Base-by-base conservation (phyloP, 2,329 filamentous ascomycete species). In the Diaporthe velutina region DNA sequence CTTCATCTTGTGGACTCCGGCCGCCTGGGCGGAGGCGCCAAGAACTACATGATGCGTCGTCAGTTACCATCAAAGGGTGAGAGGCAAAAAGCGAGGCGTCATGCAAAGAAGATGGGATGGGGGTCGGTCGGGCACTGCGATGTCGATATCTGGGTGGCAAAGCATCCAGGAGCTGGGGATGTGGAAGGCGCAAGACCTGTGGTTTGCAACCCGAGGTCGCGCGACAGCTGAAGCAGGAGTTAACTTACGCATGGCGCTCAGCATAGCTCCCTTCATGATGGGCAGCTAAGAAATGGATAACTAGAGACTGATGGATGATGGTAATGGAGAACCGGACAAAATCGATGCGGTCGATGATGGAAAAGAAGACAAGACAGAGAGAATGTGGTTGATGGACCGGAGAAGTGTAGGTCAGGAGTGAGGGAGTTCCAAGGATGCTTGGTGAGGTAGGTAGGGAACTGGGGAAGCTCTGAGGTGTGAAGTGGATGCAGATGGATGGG, bases 1-100 rank as follows among this genome's bases (percentile, higher is more conserved):
- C 90, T 97, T 97, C 91, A 98, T 93, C 90, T 95, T 97, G 92
- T 98, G 95, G 79, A 98, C 90, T 81, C 92, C 95, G 80, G 95
- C 96, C 68, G 74, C 74, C 83, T 94, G 90, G 83, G 94, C 94
- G 83, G 93, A 92, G 88, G 94, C 94, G 73, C 74, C 74, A 48
- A 76, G 15, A 42, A 76, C 74, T 76, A 57, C 54, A 70, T 73
- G 60, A 74, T 72, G 38, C 30, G 55, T 66, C 57, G 61, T 76
- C 52, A 76, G 74, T 35, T 28, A 48, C 28, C 82, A 96, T 90
- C 89, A 97, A 91, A 88, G 93, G 90, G 82, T 93, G 92, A 38
- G 92, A 54, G 25, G 33, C 33, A 52, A 25, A 52, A 8, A 25
- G n/a, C 30, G 45, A 72, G 35, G 28, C 52, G 57, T 17, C 8